phyloP scores from a whole-genome alignment of 306 rosid species.

The Lathyrus aphaca region DNA sequence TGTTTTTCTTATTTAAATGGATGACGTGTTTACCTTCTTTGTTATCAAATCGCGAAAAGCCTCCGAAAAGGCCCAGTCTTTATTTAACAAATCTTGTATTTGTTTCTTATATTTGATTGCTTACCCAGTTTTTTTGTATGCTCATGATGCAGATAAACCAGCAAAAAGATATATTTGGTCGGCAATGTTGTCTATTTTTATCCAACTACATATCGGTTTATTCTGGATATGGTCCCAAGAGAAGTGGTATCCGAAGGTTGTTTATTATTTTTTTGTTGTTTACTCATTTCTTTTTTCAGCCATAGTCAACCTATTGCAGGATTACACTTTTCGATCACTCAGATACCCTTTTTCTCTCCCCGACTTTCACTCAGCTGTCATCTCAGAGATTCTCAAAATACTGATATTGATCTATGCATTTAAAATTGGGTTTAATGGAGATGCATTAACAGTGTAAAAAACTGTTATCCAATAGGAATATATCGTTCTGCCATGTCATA shows the following conservation, averaged over 20 bases:
- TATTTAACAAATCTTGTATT: conserved; percentile 26
- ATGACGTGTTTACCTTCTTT: not conserved
- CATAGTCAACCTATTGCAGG: conserved; percentile 29
- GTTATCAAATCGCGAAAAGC: not conserved
- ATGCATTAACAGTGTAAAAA: no score
- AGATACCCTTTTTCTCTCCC: conserved; percentile 26
- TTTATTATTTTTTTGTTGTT: conserved; percentile 28
- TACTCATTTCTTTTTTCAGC: conserved; percentile 16
- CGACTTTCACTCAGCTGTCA: conserved; percentile 20
- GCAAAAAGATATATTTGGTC: conserved; percentile 68
- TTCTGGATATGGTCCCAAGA: conserved; percentile 76
- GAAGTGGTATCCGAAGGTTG: conserved; percentile 81
- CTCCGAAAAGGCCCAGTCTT: not conserved
- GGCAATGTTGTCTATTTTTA: conserved; percentile 71
- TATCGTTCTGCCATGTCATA: no score
- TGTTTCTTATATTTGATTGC: conserved; percentile 22
- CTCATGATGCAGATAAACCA: conserved; percentile 70
- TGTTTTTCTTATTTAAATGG: conserved; percentile 11
- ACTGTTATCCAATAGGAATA: no score
- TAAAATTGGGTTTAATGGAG: no score
- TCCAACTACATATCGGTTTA: conserved; percentile 72
- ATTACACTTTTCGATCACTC: conserved; percentile 9
- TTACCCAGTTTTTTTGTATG: conserved; percentile 41
- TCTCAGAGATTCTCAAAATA: conserved; percentile 4
- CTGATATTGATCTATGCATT: not conserved